Base-by-base conservation (phyloP, 805 yeast genomes). In the Kodamaea fukazawae region DNA sequence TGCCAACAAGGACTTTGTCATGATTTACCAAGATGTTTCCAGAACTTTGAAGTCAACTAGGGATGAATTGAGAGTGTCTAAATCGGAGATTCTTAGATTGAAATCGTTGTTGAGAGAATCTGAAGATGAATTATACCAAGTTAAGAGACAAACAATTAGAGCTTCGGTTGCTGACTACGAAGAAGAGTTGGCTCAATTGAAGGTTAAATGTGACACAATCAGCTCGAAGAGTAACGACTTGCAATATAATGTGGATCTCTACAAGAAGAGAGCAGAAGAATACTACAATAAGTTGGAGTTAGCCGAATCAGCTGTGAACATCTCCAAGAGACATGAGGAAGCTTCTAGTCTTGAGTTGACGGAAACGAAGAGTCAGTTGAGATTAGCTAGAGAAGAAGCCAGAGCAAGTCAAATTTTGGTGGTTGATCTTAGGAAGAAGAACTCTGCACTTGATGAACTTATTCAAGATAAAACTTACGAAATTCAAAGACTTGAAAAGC, bases 221-320 rank as follows among this genome's bases (percentile, higher is more conserved):
- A 70, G 67, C 29, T 55, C 69, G n/a, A 81, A 78, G 50, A 81
- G 78, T 48, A 51, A 56, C 2, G 82, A 86, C 22, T 62, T 87
- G 22, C 56, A 68, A 1, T 70, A 74, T 28, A 72, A 76, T 22
- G 63, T 83, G 14, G 77, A 76, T 28, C 65, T 83, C 23, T 88
- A 85, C 60, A 83, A 80, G 53, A 61, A 69, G 12, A 75, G 95
- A 45, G 79, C 95, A 25, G 90, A 86, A 26, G 84, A 81, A 45
- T 84, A 86, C 55, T 78, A 74, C 49, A 70, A 71, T 42, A 85
- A 86, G 51, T 67, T 89, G 17, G 95, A 88, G 51, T 74, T 77
- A 36, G 90, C 93, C 2, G 96, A 90, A 54, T 71, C 81, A 35
- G 84, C 86, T 4, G 77, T 84, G 2, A 68, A 74, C 38, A 73